phyloP scores from a whole-genome alignment of 2,329 filamentous ascomycete species.

The Dactylellina sp. region DNA sequence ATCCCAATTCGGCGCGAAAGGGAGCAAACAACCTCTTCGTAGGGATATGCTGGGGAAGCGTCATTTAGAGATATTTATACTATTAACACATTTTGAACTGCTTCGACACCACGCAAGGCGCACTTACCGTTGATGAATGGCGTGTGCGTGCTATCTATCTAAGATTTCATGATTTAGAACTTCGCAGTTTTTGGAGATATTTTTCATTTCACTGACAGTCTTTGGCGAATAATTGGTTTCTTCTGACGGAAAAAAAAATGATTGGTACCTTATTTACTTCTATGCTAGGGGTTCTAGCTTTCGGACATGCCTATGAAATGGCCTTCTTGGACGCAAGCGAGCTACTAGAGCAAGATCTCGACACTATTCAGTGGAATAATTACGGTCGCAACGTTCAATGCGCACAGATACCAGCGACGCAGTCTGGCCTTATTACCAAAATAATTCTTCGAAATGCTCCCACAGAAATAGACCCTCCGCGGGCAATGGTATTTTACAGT shows the following conservation, averaged over 20 bases:
- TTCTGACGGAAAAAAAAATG: too few relatives aligned
- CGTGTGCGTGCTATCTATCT: too few relatives aligned
- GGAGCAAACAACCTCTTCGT: too few relatives aligned
- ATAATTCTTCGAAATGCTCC: slow-evolving; percentile 8
- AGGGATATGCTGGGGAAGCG: background rate
- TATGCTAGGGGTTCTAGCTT: background rate
- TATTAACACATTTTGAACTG: too few relatives aligned
- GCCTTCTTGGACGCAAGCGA: slow-evolving; percentile 2
- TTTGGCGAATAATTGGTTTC: too few relatives aligned
- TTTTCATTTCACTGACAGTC: too few relatives aligned
- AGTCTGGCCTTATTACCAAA: background rate
- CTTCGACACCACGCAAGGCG: too few relatives aligned
- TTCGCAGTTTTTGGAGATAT: too few relatives aligned
- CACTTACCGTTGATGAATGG: too few relatives aligned
- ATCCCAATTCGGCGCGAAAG: too few relatives aligned
- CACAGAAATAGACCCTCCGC: background rate
- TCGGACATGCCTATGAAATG: slow-evolving; percentile 20
- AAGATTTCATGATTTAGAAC: too few relatives aligned
- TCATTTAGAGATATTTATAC: background rate
- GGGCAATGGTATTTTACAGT: slow-evolving; percentile 32
- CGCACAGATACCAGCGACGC: background rate
- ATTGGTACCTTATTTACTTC: too few relatives aligned
- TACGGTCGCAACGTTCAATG: slow-evolving; percentile 8
- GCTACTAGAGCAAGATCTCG: background rate
- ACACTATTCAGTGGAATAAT: background rate